Percentiles rank a stretch among this genome's conserved stretches.
These are phyloP conservation scores for Rhododendron vialii DNA, from an alignment of 148 eudicot genomes.

Conservation along the genomic window DNA sequence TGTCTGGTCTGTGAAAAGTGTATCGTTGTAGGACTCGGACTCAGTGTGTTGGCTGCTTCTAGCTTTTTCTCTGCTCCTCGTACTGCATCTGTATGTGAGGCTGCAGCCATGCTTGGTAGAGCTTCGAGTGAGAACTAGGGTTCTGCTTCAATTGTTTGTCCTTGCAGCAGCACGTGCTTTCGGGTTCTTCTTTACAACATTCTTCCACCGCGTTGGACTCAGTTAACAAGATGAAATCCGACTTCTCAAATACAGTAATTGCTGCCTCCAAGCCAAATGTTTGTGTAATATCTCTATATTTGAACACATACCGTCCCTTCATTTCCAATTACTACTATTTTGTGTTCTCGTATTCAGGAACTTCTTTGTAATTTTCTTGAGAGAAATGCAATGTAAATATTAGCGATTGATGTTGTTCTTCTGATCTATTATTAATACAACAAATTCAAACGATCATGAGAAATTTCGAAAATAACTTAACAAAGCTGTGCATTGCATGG, in stretches of 20 bases:
- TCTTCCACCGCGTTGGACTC: background rate
- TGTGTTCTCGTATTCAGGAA: background rate
- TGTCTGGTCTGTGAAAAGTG: background rate
- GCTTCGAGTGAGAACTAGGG: background rate
- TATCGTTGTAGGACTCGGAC: background rate
- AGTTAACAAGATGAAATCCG: background rate
- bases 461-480: background rate
- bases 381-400: background rate
- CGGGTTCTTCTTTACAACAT: background rate
- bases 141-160: background rate
- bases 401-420: background rate
- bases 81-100: background rate
- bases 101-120: background rate
- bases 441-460: background rate
- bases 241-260: background rate
- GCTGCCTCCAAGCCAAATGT: background rate
- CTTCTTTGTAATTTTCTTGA: background rate
- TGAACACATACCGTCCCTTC: background rate
- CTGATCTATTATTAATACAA: background rate
- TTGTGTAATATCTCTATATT: background rate
- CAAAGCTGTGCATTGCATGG: background rate
- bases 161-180: background rate
- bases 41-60: background rate
- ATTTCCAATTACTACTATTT: background rate
- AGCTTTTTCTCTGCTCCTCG: background rate